phyloP scores from a whole-genome alignment of 1,139 yeast species.

The Pichia sp. region DNA sequence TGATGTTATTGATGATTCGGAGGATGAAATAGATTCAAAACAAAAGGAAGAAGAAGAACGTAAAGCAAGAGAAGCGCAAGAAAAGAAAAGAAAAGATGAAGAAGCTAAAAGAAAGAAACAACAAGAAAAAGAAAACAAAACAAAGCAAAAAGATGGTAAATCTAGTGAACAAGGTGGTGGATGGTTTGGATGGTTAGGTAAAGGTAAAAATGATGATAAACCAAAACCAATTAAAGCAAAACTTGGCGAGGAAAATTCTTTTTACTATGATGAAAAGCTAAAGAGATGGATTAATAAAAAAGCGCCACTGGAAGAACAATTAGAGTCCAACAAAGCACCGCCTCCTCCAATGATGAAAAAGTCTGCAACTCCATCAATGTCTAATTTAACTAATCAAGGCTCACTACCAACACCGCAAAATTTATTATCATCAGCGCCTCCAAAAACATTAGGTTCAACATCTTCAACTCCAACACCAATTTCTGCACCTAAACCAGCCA shows the following conservation, averaged over 20 bases:
- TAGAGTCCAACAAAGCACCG: constrained; percentile 21
- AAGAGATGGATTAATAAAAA: constrained; percentile 82
- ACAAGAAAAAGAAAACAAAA: constrained; percentile 9
- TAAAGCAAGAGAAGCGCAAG: constrained; percentile 16
- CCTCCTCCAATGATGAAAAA: constrained; percentile 22
- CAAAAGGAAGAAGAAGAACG: constrained; percentile 22
- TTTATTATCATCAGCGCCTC: constrained; percentile 6
- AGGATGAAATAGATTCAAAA: constrained; percentile 26
- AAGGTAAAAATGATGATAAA: constrained; percentile 39
- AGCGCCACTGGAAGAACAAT: constrained; percentile 64
- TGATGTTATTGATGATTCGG: constrained; percentile 38
- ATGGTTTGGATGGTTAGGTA: constrained; percentile 49
- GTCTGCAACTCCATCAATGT: neutral
- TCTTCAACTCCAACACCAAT: constrained; percentile 12
- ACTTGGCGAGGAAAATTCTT: constrained; percentile 70
- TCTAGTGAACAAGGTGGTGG: constrained; percentile 23
- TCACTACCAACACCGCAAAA: constrained; percentile 4
- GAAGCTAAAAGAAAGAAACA: constrained; percentile 15
- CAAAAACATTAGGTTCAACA: constrained; percentile 20
- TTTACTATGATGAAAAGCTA: constrained; percentile 76
- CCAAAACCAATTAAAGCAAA: constrained; percentile 81
- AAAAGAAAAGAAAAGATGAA: constrained; percentile 21
- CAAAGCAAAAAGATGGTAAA: neutral
- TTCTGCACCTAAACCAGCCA: constrained; percentile 9
- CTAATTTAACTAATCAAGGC: neutral